Percentiles rank a stretch among this genome's conserved stretches.
phyloP scores from a whole-genome alignment of 2,329 filamentous ascomycete genomes.

The Pseudogymnoascus sp. region DNA sequence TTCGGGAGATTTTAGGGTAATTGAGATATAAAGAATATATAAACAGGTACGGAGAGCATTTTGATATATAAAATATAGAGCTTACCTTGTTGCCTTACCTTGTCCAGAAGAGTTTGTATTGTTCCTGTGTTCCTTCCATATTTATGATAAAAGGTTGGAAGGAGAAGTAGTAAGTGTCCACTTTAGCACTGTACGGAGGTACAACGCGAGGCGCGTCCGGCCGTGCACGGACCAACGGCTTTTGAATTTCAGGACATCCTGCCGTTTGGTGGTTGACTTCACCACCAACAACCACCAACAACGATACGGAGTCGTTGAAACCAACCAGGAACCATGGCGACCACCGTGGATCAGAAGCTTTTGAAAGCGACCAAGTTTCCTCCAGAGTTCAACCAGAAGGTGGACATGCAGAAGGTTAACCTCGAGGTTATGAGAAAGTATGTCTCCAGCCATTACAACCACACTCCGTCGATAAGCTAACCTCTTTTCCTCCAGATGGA shows the following conservation, averaged over 20 bases:
- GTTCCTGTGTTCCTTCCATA: constrained; percentile 7
- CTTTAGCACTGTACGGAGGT: not conserved
- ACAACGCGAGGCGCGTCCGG: not conserved
- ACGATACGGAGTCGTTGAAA: constrained; percentile 10
- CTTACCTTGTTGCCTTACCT: not conserved
- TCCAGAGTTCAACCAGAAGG: constrained; percentile 85
- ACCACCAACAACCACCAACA: not conserved
- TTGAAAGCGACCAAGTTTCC: constrained; percentile 90
- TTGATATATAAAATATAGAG: not conserved
- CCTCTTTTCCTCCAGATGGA: constrained; percentile 60
- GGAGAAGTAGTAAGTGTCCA: not conserved
- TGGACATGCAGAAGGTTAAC: constrained; percentile 96
- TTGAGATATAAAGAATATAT: not conserved
- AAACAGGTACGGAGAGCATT: not conserved
- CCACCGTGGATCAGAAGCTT: constrained; percentile 80
- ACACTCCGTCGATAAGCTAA: constrained; percentile 15
- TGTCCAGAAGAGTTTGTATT: not conserved
- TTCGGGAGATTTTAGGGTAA: not conserved
- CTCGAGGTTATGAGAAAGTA: constrained; percentile 97
- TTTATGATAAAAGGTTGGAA: not conserved
- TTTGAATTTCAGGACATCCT: constrained; percentile 4
- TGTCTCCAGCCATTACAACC: constrained; percentile 29
- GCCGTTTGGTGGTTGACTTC: not conserved
- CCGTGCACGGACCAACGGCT: not conserved
- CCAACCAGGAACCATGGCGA: constrained; percentile 52